Percentiles rank a stretch among this genome's conserved stretches.
phyloP scores from a whole-genome alignment of 1,284 basidiomycete genomes.

The Mycena citricolor region DNA sequence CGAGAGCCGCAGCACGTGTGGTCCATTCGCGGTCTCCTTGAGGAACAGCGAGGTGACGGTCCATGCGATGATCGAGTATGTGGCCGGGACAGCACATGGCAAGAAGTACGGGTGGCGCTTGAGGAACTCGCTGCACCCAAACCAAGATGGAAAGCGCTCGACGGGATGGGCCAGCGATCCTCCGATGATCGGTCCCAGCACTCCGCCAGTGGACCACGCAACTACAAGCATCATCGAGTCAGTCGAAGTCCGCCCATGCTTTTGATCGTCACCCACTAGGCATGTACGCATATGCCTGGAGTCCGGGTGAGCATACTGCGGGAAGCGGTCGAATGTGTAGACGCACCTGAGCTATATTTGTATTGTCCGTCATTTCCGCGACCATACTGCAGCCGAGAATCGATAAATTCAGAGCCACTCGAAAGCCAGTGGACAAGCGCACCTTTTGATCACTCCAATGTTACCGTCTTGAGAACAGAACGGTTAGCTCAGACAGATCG shows the following conservation, averaged over 20 bases:
- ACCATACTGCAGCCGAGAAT: constrained; percentile 65
- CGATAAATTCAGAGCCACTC: not conserved
- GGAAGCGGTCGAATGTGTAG: not conserved
- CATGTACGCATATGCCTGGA: constrained; percentile 60
- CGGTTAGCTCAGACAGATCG: constrained; percentile 13
- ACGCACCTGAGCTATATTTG: constrained; percentile 62
- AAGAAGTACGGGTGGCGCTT: constrained; percentile 75
- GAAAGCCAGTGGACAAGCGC: too few relatives aligned
- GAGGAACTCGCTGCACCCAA: constrained; percentile 61
- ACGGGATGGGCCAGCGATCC: constrained; percentile 67
- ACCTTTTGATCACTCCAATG: constrained; percentile 70
- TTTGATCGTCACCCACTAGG: constrained; percentile 58
- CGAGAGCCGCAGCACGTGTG: constrained; percentile 27
- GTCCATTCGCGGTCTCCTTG: constrained; percentile 48
- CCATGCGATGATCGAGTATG: constrained; percentile 55
- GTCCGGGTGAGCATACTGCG: not conserved
- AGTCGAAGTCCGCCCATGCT: constrained; percentile 5
- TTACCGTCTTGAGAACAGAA: constrained; percentile 64
- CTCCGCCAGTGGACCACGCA: constrained; percentile 23
- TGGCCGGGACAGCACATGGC: constrained; percentile 65
- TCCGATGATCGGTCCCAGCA: constrained; percentile 63
- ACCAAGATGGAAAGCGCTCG: constrained; percentile 65
- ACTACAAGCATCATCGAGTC: constrained; percentile 8
- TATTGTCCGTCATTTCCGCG: constrained; percentile 70
- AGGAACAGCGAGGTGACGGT: constrained; percentile 56